Percentiles rank a stretch among this genome's conserved stretches.
Conservation (phyloP, 768 basidiomycete species). For the Macrocybe gigantea region DNA sequence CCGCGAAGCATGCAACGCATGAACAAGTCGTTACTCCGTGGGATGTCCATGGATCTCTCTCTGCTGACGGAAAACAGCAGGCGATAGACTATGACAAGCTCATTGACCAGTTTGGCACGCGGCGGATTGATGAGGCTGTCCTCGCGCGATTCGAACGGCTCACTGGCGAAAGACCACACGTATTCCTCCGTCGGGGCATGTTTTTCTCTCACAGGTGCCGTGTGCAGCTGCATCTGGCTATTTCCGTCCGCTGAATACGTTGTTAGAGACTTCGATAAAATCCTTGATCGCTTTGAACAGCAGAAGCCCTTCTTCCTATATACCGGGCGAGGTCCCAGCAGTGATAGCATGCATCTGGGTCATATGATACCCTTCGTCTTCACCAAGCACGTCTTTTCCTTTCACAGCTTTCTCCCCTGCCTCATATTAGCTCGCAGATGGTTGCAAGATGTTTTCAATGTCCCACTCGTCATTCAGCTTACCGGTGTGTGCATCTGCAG, state of each 20-base stretch:
- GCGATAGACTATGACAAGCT: slow-evolving; percentile 98
- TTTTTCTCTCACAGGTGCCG: slow-evolving; percentile 96
- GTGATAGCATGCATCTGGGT: slow-evolving; percentile 95
- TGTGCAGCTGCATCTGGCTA: neutral
- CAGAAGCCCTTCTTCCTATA: slow-evolving; percentile 98
- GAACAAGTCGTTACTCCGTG: slow-evolving; percentile 92
- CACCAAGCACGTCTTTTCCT: slow-evolving; percentile 66
- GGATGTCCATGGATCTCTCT: slow-evolving; percentile 92
- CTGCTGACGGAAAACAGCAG: slow-evolving; percentile 82
- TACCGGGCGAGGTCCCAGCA: slow-evolving; percentile 94
- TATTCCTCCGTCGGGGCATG: slow-evolving; percentile 84
- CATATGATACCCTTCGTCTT: slow-evolving; percentile 98
- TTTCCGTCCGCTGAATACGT: neutral
- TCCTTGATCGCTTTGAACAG: slow-evolving; percentile 93
- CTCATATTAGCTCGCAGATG: slow-evolving; percentile 49
- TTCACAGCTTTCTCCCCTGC: neutral
- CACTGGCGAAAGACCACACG: slow-evolving; percentile 85
- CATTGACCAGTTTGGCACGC: slow-evolving; percentile 89
- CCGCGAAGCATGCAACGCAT: slow-evolving; percentile 11
- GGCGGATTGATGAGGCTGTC: slow-evolving; percentile 66
- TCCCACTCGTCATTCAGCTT: slow-evolving; percentile 91
- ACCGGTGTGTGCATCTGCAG: slow-evolving; percentile 52
- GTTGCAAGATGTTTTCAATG: slow-evolving; percentile 94
- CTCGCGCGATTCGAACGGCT: slow-evolving; percentile 86
- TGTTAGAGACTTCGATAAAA: slow-evolving; percentile 85